These are phyloP conservation scores for Plasmodium billcollinsi DNA, from an alignment of 169 alveolate species.

Conservation along the genomic window DNA sequence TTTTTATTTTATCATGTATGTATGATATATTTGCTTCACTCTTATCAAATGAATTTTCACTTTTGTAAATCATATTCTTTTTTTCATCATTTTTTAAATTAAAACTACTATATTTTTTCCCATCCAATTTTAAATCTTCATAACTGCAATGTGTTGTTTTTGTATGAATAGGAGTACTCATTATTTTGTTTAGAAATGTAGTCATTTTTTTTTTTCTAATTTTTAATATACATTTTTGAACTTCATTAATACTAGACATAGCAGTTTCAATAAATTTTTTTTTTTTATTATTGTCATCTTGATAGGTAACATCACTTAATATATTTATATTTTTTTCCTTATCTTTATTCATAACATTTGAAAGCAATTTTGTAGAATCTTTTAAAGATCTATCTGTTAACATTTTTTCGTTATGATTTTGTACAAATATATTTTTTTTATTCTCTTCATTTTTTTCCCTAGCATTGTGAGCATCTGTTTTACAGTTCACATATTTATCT, in stretches of 20 bases:
- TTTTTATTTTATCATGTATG: too few relatives aligned
- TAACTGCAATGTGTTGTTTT: too few relatives aligned
- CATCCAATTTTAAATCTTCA: too few relatives aligned
- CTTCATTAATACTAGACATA: constrained; percentile 71
- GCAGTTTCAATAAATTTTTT: constrained; percentile 53
- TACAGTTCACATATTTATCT: background rate
- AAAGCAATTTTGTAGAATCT: background rate
- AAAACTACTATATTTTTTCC: too few relatives aligned
- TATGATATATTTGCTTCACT: too few relatives aligned
- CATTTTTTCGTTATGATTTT: background rate
- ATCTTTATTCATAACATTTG: constrained; percentile 4
- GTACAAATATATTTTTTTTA: background rate
- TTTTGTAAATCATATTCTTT: too few relatives aligned
- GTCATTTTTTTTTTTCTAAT: constrained; percentile 50
- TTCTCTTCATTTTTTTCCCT: background rate
- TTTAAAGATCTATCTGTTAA: background rate
- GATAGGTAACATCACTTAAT: constrained; percentile 14
- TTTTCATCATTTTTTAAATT: too few relatives aligned
- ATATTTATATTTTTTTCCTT: constrained; percentile 5
- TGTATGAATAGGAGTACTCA: constrained; percentile 1
- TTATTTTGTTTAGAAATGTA: constrained; percentile 48
- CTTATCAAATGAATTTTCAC: too few relatives aligned
- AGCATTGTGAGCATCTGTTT: background rate
- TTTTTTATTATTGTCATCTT: constrained; percentile 19
- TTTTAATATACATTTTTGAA: constrained; percentile 52